Evolutionary conservation across 106 monocot species (phyloP), one percentile per base, ranked within the genome.

Genomic region (Dendrobium huoshanense): DNA sequence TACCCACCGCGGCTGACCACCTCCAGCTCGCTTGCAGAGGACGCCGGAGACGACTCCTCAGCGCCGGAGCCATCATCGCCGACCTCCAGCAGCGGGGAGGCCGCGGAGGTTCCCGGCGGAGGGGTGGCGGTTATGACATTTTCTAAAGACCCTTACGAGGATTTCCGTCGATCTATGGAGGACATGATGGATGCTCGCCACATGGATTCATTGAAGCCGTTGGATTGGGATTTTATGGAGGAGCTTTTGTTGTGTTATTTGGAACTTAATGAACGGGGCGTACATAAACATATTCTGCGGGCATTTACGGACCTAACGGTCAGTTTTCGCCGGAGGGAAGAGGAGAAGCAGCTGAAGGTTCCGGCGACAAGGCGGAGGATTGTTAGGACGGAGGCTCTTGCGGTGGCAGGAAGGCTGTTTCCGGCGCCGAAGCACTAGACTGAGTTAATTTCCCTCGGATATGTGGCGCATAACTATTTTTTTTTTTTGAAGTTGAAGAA

Each of bases 161-260:
- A 93, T 51, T 90, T 93, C 82, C 74, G 81, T 44, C 75, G 80
- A 45, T 93, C 93, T 7, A 93, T 93, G 90, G 59, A 82, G 79
- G 85, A 82, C 13, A 93, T 93, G 87, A 81, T 93, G 73, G 83
- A 88, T 31, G 77, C 83, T 9, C 75, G 85, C 4, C 86, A 85
- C 24, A 41, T 49, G 20, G 80, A 55, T 0, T 11, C 25, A 0
- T 11, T 22, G 29, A 67, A 81, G 77, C 75, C 87, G 51, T 72
- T 95, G 88, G 98, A 98, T 74, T 98, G 94, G 98, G 94, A 95
- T 31, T 95, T 92, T 83, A 85, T 92, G 91, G 88, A 88, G 81
- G 95, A 95, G 83, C 84, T 98, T 2, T 83, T 98, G 40, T 80
- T 92, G 54, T 95, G 84, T 47, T 98, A 91, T 84, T 54, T 95